Evolutionary conservation across 176 grass and related monocot genomes (phyloP).

Genomic region (Oryza officinalis): DNA sequence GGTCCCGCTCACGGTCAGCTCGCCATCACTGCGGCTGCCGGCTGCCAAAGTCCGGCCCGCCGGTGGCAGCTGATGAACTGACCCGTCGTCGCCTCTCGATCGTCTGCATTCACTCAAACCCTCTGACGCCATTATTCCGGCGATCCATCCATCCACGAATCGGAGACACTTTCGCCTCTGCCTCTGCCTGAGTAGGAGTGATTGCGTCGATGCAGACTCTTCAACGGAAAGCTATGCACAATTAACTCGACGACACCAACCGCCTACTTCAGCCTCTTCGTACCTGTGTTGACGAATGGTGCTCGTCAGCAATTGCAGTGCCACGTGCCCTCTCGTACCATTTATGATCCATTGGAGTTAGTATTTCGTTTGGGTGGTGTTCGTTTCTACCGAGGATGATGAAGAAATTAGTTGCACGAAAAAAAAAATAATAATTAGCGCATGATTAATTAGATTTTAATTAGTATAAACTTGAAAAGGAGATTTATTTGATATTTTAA

Average conservation of each 20-base stretch:
- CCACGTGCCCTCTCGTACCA: too few species aligned
- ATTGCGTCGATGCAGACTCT: neutral
- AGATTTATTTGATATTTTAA: too few species aligned
- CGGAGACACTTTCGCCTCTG: neutral
- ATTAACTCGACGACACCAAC: too few species aligned
- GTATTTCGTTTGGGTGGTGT: too few species aligned
- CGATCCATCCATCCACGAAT: neutral
- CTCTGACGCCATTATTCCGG: neutral
- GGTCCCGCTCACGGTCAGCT: neutral
- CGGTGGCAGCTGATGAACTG: neutral
- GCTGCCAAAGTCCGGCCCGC: neutral
- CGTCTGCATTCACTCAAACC: neutral
- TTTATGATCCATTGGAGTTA: too few species aligned
- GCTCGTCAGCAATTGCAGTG: too few species aligned
- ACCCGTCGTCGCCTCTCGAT: neutral
- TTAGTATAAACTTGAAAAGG: too few species aligned
- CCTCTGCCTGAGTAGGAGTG: neutral
- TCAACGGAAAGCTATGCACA: too few species aligned
- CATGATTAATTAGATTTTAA: too few species aligned
- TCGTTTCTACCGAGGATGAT: too few species aligned
- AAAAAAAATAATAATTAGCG: too few species aligned
- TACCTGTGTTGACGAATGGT: neutral
- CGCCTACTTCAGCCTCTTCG: neutral
- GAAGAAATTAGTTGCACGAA: too few species aligned
- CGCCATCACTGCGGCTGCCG: neutral